A percentile compares a stretch with the other conserved stretches of the same genome.
These are phyloP conservation scores for Combretum micranthum DNA, from an alignment of 345 rosid species.

Conservation along the genomic window DNA sequence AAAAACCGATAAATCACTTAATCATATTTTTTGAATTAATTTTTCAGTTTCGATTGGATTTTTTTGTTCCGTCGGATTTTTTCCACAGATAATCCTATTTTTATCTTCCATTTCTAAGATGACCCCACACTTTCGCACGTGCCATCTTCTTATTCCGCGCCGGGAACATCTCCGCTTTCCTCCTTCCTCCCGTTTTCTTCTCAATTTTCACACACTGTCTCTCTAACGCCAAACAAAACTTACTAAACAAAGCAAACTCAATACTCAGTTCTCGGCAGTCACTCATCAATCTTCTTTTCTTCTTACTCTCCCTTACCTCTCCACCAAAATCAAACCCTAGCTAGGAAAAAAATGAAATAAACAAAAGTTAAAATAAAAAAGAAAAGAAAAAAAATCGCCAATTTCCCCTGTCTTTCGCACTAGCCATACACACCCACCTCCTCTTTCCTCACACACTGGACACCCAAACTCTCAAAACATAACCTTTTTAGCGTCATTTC, in stretches of 20 bases:
- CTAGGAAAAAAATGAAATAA: too few relatives aligned
- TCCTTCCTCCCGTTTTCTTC: neutral
- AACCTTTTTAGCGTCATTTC: neutral
- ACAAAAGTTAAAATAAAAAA: too few relatives aligned
- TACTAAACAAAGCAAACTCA: too few relatives aligned
- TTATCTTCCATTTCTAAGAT: neutral
- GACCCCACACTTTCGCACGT: slow-evolving; percentile 18
- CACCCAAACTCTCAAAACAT: neutral
- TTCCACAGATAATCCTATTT: too few relatives aligned
- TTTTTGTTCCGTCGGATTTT: too few relatives aligned
- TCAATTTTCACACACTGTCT: slow-evolving; percentile 4
- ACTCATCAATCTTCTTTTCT: too few relatives aligned
- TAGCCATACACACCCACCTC: slow-evolving; percentile 6
- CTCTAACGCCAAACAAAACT: neutral
- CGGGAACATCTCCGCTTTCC: slow-evolving; percentile 11
- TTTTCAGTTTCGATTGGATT: too few relatives aligned
- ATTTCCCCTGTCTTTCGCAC: slow-evolving; percentile 14
- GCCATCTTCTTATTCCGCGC: slow-evolving; percentile 20
- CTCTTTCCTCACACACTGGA: too few relatives aligned
- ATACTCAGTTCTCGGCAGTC: too few relatives aligned
- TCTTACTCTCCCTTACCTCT: too few relatives aligned
- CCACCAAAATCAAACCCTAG: slow-evolving; percentile 1
- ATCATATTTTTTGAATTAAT: too few relatives aligned
- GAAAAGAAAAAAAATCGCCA: neutral
- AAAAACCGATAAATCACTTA: too few relatives aligned